Evolutionary conservation across 2,329 filamentous ascomycete genomes (phyloP).

Genomic region (Claviceps sp.): DNA sequence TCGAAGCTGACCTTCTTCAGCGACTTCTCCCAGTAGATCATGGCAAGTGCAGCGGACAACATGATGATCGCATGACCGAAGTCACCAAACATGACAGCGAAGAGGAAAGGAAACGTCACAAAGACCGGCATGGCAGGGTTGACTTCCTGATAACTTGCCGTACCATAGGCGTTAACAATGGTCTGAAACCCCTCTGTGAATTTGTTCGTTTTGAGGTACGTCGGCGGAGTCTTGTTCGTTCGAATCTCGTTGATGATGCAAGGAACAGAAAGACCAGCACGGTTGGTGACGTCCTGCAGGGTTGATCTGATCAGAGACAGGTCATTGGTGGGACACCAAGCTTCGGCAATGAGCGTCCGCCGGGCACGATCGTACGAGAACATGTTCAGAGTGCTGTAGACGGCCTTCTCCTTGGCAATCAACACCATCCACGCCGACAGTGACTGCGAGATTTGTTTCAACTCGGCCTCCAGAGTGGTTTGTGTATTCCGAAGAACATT

Average conservation of each 20-base stretch:
- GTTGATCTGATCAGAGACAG: constrained; percentile 82
- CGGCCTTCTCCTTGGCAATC: constrained; percentile 94
- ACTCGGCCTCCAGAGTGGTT: constrained; percentile 80
- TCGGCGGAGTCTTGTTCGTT: constrained; percentile 94
- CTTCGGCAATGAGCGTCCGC: constrained; percentile 93
- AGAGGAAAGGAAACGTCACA: constrained; percentile 97
- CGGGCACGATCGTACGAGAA: constrained; percentile 94
- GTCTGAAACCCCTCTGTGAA: constrained; percentile 98
- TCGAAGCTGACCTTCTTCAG: constrained; percentile 89
- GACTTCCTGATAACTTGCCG: constrained; percentile 91
- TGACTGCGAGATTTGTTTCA: constrained; percentile 84
- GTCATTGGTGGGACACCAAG: constrained; percentile 90
- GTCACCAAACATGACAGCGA: constrained; percentile 99
- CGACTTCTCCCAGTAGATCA: constrained; percentile 95
- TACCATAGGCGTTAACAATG: constrained; percentile 97
- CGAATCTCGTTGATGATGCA: constrained; percentile 97
- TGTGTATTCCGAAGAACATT: constrained; percentile 94
- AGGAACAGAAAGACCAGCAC: constrained; percentile 88
- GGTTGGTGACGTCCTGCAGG: constrained; percentile 90
- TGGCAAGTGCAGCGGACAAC: constrained; percentile 66
- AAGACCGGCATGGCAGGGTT: constrained; percentile 93
- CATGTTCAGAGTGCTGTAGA: constrained; percentile 87
- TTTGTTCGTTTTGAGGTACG: constrained; percentile 95
- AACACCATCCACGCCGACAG: constrained; percentile 96
- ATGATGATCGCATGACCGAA: constrained; percentile 89